These are phyloP conservation scores for Salix purpurea DNA, from an alignment of 345 rosid genomes.

Conservation along the genomic window DNA sequence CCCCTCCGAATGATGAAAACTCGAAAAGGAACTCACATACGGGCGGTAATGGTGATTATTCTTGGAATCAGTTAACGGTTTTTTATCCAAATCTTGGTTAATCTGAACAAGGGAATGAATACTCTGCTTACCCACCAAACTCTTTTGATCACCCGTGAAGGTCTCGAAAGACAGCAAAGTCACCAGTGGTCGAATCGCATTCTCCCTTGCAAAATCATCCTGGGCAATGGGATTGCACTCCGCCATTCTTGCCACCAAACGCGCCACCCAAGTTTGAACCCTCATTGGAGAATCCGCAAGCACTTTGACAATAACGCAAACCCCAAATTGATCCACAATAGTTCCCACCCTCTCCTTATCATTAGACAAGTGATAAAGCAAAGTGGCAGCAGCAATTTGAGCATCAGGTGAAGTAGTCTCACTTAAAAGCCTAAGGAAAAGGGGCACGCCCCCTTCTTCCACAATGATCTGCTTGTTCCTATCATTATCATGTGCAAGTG, in stretches of 20 bases:
- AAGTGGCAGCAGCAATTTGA: constrained; percentile 57
- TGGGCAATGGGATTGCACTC: constrained; percentile 55
- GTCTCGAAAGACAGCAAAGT: constrained; percentile 66
- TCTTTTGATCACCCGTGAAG: constrained; percentile 43
- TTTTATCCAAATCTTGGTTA: constrained; percentile 57
- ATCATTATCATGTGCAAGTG: constrained; percentile 67
- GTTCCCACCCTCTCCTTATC: constrained; percentile 58
- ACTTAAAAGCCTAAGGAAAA: constrained; percentile 59
- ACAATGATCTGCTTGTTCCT: constrained; percentile 82
- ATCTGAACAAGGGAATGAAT: constrained; percentile 70
- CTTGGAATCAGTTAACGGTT: constrained; percentile 14
- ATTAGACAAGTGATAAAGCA: constrained; percentile 45
- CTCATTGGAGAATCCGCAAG: constrained; percentile 62
- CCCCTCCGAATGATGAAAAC: constrained; percentile 33
- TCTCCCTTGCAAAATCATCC: constrained; percentile 79
- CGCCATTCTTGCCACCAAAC: constrained; percentile 77
- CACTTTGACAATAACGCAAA: constrained; percentile 58
- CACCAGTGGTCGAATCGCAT: constrained; percentile 76
- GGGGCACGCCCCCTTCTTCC: constrained; percentile 78
- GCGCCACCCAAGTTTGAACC: constrained; percentile 61
- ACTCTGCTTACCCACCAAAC: constrained; percentile 50
- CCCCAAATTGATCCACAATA: constrained; percentile 51
- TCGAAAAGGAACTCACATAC: constrained; percentile 37
- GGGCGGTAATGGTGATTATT: constrained; percentile 30
- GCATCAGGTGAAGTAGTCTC: constrained; percentile 58